Evolutionary conservation across 1,284 basidiomycete genomes (phyloP).

Genomic region (Cryptococcus sp.): DNA sequence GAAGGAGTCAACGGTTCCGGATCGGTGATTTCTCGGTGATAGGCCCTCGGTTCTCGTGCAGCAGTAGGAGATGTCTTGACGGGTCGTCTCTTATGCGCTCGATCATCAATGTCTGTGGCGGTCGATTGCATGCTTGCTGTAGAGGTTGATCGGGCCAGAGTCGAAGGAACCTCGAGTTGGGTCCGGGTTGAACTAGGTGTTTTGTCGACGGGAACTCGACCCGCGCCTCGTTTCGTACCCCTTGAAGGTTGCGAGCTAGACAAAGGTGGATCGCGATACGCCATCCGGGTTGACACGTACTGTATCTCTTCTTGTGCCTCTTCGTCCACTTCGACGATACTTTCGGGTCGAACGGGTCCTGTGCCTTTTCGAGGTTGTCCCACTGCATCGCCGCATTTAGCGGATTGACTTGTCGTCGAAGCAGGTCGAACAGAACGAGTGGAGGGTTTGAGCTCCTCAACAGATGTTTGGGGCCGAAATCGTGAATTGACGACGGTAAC

Average conservation of each 20-base stretch:
- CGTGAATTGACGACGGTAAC: neutral
- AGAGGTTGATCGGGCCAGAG: neutral
- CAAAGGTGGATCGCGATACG: too few relatives aligned
- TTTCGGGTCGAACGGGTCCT: neutral
- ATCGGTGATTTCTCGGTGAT: too few relatives aligned
- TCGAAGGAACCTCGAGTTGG: neutral
- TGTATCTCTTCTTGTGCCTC: neutral
- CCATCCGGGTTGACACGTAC: neutral
- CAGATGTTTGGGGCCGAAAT: neutral
- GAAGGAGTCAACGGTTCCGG: too few relatives aligned
- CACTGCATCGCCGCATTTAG: constrained; percentile 31
- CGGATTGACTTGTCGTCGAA: neutral
- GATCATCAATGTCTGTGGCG: neutral
- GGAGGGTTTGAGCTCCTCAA: neutral
- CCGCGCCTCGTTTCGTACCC: neutral
- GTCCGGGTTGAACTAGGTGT: neutral
- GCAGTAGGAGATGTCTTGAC: neutral
- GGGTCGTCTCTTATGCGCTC: neutral
- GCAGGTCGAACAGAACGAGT: neutral
- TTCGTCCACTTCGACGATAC: neutral
- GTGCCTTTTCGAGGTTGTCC: constrained; percentile 38
- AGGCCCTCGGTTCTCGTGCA: neutral
- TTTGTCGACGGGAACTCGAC: neutral
- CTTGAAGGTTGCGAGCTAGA: neutral
- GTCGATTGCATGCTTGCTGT: neutral